Base-by-base conservation (phyloP, 2,329 filamentous ascomycete species). In the Didymella pinodella region DNA sequence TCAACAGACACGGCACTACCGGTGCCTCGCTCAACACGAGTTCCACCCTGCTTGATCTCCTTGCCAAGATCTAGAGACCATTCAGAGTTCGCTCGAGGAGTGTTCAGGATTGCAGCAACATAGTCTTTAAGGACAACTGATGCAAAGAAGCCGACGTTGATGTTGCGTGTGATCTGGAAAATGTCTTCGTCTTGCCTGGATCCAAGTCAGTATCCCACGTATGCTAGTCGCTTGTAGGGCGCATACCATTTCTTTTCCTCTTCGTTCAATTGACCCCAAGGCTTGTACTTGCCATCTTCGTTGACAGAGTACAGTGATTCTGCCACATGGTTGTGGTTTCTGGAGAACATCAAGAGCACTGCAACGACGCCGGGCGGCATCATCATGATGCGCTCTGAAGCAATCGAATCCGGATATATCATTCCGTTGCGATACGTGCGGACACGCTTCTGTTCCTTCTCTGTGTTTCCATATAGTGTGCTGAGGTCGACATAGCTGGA, bases 1-100 rank as follows among this genome's bases (percentile, higher is more conserved):
- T 96, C 92, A 4, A 90, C 90, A 0, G 90, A 93, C 10, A 93
- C 90, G 63, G 89, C 87, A 69, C 94, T 96, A 53, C 92, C 92
- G 0, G 90, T 87, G 50, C 91, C 92, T 16, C 86, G 64, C 48
- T 69, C 68, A 16, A 70, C 83, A 50, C 90, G 87, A 0, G 87
- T 85, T 81, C 5, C 93, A 2, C 84, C 76, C 28, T 81, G 8
- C 82, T 88, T 63, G 81, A 77, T 48, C 68, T 70, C 83, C 83
- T 83, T 38, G 85, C 87, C 79, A 86, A 91, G 91, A 70, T 94
- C 90, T 29, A 96, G 82, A 0, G 88, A 92, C 90, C 91, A 95
- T 0, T 87, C 89, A 0, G 89, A 90, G 70, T 92, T 89, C 56
- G 82, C 85, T 44, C 87, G 82, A 71, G 90, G 89, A 26, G 90